Evolutionary conservation across 2,329 filamentous ascomycete genomes (phyloP).

Genomic region (Metarhizium humberi): DNA sequence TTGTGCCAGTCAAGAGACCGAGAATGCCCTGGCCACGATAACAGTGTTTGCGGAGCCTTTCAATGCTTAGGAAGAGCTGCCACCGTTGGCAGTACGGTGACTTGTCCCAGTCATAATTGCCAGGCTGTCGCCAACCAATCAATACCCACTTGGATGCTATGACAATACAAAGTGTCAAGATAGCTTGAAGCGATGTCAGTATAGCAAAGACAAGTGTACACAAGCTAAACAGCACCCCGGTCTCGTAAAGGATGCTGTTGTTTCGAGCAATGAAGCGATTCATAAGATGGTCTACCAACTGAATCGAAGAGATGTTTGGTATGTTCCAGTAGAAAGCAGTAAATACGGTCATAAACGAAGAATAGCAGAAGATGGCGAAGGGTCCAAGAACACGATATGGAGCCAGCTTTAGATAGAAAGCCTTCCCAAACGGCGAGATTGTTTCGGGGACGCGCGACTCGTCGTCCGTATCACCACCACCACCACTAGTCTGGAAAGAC

Average conservation of each 20-base stretch:
- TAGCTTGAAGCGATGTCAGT: conserved; percentile 32
- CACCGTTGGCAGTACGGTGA: conserved; percentile 47
- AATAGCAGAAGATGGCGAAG: conserved; percentile 40
- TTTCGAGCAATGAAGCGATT: conserved; percentile 13
- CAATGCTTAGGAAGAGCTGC: conserved; percentile 44
- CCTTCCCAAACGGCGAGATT: conserved; percentile 41
- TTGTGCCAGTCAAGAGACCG: conserved; percentile 42
- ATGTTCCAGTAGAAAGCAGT: conserved; percentile 42
- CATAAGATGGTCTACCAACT: conserved; percentile 30
- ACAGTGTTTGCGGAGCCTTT: conserved; percentile 39
- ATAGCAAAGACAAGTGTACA: conserved; percentile 29
- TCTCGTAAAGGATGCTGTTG: conserved; percentile 18
- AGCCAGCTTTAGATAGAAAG: conserved; percentile 42
- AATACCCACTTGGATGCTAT: conserved; percentile 42
- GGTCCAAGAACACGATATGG: conserved; percentile 40
- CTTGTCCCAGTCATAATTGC: conserved; percentile 50
- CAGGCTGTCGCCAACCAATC: conserved; percentile 38
- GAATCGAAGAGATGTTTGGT: conserved; percentile 35
- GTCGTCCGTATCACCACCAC: conserved; percentile 9
- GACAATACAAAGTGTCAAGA: conserved; percentile 32
- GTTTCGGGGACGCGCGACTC: conserved; percentile 3
- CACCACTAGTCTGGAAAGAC: conserved; percentile 4
- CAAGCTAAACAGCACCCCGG: conserved; percentile 29
- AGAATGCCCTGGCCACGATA: conserved; percentile 41
- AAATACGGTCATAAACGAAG: conserved; percentile 33